Evolutionary conservation across 164 flowering plant species (phyloP).

Genomic region (Protea cynaroides): DNA sequence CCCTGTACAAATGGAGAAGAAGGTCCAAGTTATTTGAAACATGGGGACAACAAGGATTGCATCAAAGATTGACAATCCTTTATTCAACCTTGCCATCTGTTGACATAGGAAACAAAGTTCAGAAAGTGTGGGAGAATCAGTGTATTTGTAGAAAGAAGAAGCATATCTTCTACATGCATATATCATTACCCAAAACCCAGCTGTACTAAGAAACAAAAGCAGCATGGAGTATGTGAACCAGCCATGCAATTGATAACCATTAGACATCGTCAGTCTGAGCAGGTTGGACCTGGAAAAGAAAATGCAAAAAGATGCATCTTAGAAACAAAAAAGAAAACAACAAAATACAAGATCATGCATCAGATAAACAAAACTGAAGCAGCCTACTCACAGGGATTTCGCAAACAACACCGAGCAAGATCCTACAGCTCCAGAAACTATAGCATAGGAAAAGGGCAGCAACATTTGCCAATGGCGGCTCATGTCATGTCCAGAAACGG

Average conservation of each 20-base stretch:
- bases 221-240: constrained; percentile 97
- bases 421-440: constrained; percentile 93
- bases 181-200: constrained; percentile 88
- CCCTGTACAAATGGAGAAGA: constrained; percentile 96
- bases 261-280: constrained; percentile 78
- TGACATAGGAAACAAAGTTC: constrained; percentile 15
- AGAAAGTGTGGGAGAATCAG: neutral
- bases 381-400: constrained; percentile 73
- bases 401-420: constrained; percentile 97
- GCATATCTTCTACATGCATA: neutral
- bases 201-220: constrained; percentile 82
- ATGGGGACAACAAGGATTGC: constrained; percentile 96
- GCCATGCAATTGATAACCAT: constrained; percentile 68
- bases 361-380: neutral
- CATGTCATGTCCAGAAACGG: constrained; percentile 59
- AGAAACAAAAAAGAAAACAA: neutral
- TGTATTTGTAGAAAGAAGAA: neutral
- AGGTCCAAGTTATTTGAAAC: constrained; percentile 99
- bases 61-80: constrained; percentile 87
- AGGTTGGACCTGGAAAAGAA: constrained; percentile 67
- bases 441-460: constrained; percentile 89
- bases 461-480: constrained; percentile 73
- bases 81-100: constrained; percentile 96
- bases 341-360: neutral
- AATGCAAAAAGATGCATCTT: constrained; percentile 3